Base-by-base conservation (phyloP, 2,329 filamentous ascomycete genomes). In the Boeremia lycopersici region DNA sequence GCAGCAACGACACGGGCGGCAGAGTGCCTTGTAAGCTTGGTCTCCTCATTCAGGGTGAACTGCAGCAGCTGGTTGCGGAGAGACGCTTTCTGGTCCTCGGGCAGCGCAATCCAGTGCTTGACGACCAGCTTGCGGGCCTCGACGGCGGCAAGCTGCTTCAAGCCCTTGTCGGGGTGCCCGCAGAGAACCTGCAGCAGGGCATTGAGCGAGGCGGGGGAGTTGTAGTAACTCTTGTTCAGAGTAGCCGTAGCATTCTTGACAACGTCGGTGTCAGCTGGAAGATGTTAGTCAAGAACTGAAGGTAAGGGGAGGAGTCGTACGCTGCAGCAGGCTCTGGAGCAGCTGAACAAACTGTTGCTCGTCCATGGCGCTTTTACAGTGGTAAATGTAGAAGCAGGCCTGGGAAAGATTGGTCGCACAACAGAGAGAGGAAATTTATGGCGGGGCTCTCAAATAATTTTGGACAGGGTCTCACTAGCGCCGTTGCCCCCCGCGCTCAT, bases 221-320 rank as follows among this genome's bases (percentile, higher is more conserved):
- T 88, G 81, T 96, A 98, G 82, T 91, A 98, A 78, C 90, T 90
- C 78, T 96, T 95, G 78, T 96, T 93, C 57, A 98, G 86, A 69
- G 92, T 87, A 55, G 89, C 86, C 15, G 93, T 99, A 60, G 93
- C 91, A 64, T 89, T 86, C 84, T 97, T 96, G 77, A 96, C 88
- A 78, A 71, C 68, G 54, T 75, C 74, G 15, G 73, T 96, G 78
- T 96, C 89, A 73, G 95, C 92, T 96, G 71, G 48, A 35, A 40
- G 60, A 40, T 59, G 75, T 80, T 63, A 81, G 76, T 29, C 4
- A 31, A 38, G 17, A 41, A 23, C 12, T 31, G 59, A 10, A 38
- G 26, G 40, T 34, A 36, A 31, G 36, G 41, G 7, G 29, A 30
- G 44, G 19, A 36, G 45, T 86, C 89, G 81, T 81, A 95, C 91